Percentiles rank a stretch among this genome's conserved stretches.
These are phyloP conservation scores for Globisporangium recalcitrans DNA, from an alignment of 352 stramenopile genomes.

Conservation along the genomic window DNA sequence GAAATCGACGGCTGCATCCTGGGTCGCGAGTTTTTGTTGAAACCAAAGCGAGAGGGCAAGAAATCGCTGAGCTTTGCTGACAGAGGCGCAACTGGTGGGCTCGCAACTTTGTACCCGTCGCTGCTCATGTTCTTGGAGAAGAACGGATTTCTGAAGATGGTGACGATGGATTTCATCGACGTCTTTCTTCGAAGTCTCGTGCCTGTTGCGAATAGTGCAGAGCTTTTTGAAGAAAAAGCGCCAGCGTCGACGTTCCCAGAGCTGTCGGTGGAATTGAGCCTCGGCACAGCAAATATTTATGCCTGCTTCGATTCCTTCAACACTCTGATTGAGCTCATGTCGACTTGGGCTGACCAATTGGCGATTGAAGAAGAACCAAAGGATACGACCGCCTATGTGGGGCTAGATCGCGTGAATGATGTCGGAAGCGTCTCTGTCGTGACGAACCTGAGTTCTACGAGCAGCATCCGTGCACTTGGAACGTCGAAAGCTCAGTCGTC, in stretches of 20 bases:
- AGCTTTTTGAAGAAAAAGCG: constrained; percentile 27
- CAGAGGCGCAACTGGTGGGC: constrained; percentile 1
- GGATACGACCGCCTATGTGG: constrained; percentile 77
- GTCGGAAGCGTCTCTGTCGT: constrained; percentile 63
- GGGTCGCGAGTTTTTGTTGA: constrained; percentile 59
- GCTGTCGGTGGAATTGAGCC: constrained; percentile 72
- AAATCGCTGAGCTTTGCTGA: constrained; percentile 44
- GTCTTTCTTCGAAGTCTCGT: constrained; percentile 74
- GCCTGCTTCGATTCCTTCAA: constrained; percentile 89
- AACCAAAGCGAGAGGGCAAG: constrained; percentile 23
- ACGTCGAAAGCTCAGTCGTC: constrained; percentile 11
- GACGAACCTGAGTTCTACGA: constrained; percentile 55
- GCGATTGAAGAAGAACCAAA: constrained; percentile 53
- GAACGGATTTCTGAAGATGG: constrained; percentile 76
- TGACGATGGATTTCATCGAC: constrained; percentile 83
- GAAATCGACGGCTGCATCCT: constrained; percentile 66
- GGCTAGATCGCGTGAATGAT: constrained; percentile 55
- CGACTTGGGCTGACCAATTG: constrained; percentile 66
- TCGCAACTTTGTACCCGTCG: constrained; percentile 45
- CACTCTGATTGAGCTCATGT: constrained; percentile 70
- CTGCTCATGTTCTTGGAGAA: constrained; percentile 78
- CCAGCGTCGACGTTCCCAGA: constrained; percentile 49
- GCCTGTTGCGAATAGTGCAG: constrained; percentile 20
- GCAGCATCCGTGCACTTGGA: constrained; percentile 23
- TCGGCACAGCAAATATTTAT: constrained; percentile 86